Percentiles rank a stretch among this genome's conserved stretches.
These are phyloP conservation scores for Adansonia digitata DNA, from an alignment of 345 rosid genomes.

Conservation along the genomic window DNA sequence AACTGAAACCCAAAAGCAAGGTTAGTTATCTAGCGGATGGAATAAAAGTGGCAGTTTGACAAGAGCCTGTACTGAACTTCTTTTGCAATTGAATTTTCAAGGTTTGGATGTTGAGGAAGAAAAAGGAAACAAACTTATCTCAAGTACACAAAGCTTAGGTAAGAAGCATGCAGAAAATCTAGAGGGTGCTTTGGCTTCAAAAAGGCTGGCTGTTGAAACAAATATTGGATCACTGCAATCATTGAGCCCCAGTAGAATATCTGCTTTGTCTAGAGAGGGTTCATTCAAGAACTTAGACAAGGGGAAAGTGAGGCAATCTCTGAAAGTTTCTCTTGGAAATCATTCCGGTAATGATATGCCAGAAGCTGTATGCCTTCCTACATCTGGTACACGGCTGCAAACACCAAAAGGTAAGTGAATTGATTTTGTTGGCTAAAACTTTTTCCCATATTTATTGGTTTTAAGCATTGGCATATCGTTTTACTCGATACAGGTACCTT, in stretches of 20 bases:
- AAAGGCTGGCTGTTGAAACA: slow-evolving; percentile 59
- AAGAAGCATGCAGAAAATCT: slow-evolving; percentile 52
- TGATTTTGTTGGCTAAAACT: not conserved
- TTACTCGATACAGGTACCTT: slow-evolving; percentile 49
- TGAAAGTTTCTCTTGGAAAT: slow-evolving; percentile 37
- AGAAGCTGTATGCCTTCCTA: slow-evolving; percentile 42
- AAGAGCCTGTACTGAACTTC: slow-evolving; percentile 2
- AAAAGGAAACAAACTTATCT: slow-evolving; percentile 27
- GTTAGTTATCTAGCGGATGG: slow-evolving; percentile 29
- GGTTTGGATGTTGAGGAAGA: slow-evolving; percentile 52
- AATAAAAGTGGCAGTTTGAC: slow-evolving; percentile 4
- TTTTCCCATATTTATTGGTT: not conserved
- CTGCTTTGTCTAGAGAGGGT: slow-evolving; percentile 47
- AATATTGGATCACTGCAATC: slow-evolving; percentile 59
- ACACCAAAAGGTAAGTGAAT: slow-evolving; percentile 49
- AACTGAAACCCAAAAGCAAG: slow-evolving; percentile 61
- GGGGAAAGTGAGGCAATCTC: slow-evolving; percentile 48
- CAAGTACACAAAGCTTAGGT: slow-evolving; percentile 34
- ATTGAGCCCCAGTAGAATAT: slow-evolving; percentile 40
- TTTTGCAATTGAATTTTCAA: slow-evolving; percentile 29
- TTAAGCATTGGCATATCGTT: not conserved
- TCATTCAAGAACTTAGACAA: slow-evolving; percentile 54
- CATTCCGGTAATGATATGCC: slow-evolving; percentile 33
- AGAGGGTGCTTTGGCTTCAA: slow-evolving; percentile 45
- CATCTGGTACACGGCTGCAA: slow-evolving; percentile 42